phyloP scores from a whole-genome alignment of 2,329 filamentous ascomycete species.

The Fusarium tupiense region DNA sequence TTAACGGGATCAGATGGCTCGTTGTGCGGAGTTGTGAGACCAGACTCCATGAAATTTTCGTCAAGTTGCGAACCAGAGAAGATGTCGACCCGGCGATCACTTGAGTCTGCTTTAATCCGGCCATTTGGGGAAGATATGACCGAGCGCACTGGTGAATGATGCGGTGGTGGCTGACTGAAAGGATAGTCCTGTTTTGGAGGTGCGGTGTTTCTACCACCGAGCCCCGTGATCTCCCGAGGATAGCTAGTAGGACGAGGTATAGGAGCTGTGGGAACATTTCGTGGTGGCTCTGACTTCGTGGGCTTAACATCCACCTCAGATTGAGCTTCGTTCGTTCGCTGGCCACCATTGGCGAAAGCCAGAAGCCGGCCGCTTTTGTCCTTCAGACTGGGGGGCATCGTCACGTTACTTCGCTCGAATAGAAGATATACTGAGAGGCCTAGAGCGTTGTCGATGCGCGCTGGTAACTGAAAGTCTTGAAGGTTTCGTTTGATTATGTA shows the following conservation, averaged over 20 bases:
- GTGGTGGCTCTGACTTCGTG: conserved; percentile 27
- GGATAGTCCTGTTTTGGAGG: conserved; percentile 42
- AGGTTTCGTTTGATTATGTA: conserved; percentile 25
- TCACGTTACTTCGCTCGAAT: neutral
- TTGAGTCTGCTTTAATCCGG: conserved; percentile 19
- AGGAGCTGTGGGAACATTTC: conserved; percentile 23
- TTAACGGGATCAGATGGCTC: conserved; percentile 42
- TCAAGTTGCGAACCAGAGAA: conserved; percentile 53
- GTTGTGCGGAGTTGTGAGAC: conserved; percentile 50
- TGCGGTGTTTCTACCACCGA: conserved; percentile 45
- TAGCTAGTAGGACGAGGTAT: conserved; percentile 46
- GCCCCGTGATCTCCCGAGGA: conserved; percentile 49
- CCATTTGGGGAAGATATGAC: conserved; percentile 34
- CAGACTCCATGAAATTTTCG: conserved; percentile 53
- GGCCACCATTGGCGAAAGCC: conserved; percentile 44
- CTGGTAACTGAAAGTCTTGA: conserved; percentile 11
- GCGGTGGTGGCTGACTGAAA: conserved; percentile 39
- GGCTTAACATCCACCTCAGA: conserved; percentile 33
- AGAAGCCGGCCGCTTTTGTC: conserved; percentile 46
- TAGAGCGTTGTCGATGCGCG: conserved; percentile 3
- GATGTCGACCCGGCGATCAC: conserved; percentile 39
- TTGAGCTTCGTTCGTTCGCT: conserved; percentile 31
- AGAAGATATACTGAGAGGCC: neutral
- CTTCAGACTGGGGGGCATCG: conserved; percentile 46
- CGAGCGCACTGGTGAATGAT: conserved; percentile 34